Evolutionary conservation across 164 flowering plant species (phyloP).

Genomic region (Magnolia sinica): DNA sequence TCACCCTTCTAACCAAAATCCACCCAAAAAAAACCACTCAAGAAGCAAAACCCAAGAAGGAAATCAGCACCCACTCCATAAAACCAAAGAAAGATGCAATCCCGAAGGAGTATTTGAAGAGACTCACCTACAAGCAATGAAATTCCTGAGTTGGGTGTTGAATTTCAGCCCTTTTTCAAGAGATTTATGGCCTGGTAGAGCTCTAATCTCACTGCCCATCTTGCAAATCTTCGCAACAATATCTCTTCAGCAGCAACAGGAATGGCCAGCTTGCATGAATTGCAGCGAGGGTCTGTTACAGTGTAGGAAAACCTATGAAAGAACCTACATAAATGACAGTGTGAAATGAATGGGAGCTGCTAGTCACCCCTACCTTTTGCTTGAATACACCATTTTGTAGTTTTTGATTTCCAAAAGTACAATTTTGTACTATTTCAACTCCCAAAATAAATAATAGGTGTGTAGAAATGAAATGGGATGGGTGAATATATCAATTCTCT

Average conservation of each 20-base stretch:
- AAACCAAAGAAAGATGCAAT: not conserved
- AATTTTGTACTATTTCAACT: too few species aligned
- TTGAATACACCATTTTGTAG: too few species aligned
- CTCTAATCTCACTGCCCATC: slow-evolving; percentile 18
- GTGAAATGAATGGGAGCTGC: not conserved
- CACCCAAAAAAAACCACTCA: not conserved
- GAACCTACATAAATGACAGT: slow-evolving; percentile 7
- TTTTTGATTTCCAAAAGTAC: too few species aligned
- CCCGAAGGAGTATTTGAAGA: not conserved
- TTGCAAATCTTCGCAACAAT: slow-evolving; percentile 26
- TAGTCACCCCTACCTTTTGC: not conserved
- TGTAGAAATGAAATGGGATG: too few species aligned
- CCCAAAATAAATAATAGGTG: too few species aligned
- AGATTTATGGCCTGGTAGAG: slow-evolving; percentile 12
- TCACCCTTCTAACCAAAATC: not conserved
- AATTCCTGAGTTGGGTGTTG: not conserved
- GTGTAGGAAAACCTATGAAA: slow-evolving; percentile 17
- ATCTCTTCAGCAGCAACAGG: slow-evolving; percentile 18
- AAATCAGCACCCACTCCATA: not conserved
- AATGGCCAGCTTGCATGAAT: slow-evolving; percentile 29
- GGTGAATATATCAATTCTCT: too few species aligned
- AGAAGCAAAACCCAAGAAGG: not conserved
- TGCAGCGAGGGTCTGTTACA: slow-evolving; percentile 17
- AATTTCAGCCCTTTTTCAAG: slow-evolving; percentile 11
- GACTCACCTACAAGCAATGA: slow-evolving; percentile 18